Evolutionary conservation across 352 stramenopile genomes (phyloP).

Genomic region (Pythium phragmiticola): DNA sequence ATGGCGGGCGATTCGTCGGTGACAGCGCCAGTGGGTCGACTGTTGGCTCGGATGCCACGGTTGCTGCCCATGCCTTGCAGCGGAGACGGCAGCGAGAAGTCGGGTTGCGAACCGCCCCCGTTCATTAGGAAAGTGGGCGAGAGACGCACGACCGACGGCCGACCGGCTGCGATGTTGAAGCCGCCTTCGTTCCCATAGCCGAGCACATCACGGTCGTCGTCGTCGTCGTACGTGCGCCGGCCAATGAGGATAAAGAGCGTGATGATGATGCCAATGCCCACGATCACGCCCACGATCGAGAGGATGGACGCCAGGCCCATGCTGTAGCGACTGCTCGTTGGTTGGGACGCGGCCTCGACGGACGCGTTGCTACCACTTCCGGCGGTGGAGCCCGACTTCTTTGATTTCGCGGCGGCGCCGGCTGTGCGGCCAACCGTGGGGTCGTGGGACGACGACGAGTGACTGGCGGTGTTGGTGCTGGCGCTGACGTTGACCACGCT

Average conservation of each 20-base stretch:
- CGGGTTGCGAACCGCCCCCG: conserved; percentile 9
- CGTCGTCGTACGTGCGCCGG: conserved; percentile 55
- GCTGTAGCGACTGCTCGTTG: conserved; percentile 43
- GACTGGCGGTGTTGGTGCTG: neutral
- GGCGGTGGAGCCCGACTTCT: neutral
- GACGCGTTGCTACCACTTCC: conserved; percentile 6
- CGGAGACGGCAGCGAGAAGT: conserved; percentile 16
- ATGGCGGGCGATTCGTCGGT: conserved; percentile 22
- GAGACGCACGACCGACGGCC: conserved; percentile 38
- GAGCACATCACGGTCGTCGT: conserved; percentile 44
- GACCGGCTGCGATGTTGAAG: conserved; percentile 33
- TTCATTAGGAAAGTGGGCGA: conserved; percentile 41
- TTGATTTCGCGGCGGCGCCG: neutral
- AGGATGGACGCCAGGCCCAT: conserved; percentile 64
- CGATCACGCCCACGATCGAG: conserved; percentile 68
- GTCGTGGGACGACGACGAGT: conserved; percentile 12
- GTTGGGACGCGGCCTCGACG: conserved; percentile 44
- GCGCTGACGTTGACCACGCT: neutral
- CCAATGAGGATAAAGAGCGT: conserved; percentile 58
- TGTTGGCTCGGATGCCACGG: neutral
- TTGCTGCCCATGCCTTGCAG: conserved; percentile 17
- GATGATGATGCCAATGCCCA: conserved; percentile 56
- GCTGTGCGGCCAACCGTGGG: neutral
- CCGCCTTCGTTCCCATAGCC: conserved; percentile 29
- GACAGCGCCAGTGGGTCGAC: conserved; percentile 5